Evolutionary conservation across 495 filamentous ascomycete species (phyloP), one percentile per base, ranked within the genome.

Genomic region (Haplographium delicatum): DNA sequence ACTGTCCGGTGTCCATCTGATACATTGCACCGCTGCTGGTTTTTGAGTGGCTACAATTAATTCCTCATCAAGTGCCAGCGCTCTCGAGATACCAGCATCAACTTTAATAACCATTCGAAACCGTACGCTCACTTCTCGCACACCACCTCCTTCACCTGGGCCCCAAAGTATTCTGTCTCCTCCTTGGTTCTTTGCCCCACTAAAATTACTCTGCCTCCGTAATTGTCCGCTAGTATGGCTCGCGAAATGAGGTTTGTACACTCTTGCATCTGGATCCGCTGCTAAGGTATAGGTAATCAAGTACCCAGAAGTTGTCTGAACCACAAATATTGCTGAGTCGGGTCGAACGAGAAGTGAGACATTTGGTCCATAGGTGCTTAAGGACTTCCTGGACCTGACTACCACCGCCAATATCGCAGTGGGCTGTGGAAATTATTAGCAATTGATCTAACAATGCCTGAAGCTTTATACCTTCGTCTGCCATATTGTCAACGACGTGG

Each of bases 51-150:
- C 89, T 33, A 99, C 91, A 30, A 99, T 76, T 25, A 99, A 74
- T 66, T 96, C 94, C 26, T 93, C 86, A 56, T 97, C 94, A 30
- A 97, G 74, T 2, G 94, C 91, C 40, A 97, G 66, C n/a, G 85
- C 89, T 56, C 72, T 78, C 57, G 81, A 81, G 54, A 99, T 96
- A 1, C 94, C 94, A 7, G 94, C 94, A 65, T 99, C 93, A 18
- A 99, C 88, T 67, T 94, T 94, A 50, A 99, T 96, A 19, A 94
- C 91, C 89, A 96, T 96, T 44, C 93, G 78, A 69, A 99, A 97
- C 16, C 88, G 82, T 37, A 97, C 73, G 53, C 81, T 96, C 39
- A 93, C 81, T 64, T 97, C 91, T 35, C 79, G 78, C 16, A 96
- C 84, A 1, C 86, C 87, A 47, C 78, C 82, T n/a, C 84, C 83